Base-by-base conservation (phyloP, 805 yeast species). In the Martiniozyma abietophila region DNA sequence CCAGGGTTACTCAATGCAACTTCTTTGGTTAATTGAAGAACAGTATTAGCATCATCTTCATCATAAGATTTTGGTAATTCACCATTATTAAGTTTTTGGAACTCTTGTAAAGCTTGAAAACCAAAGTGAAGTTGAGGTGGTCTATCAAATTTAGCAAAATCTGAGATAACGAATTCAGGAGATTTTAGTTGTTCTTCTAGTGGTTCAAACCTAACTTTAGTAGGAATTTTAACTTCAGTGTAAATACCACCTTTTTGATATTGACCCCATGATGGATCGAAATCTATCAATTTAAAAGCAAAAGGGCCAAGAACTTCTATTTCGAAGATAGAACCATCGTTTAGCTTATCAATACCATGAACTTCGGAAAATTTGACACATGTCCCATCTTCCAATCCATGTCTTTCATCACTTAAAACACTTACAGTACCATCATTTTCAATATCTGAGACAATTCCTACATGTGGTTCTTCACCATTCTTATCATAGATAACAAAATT, bases 281-380 rank as follows among this genome's bases (percentile, higher is more conserved):
- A 64, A 36, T 74, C 69, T 39, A 89, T 74, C 23, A 54, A 34
- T 52, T 74, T 76, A 67, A 82, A 92, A 3, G 96, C 94, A 53
- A 73, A 86, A n/a, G 98, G 98, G 11, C 97, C 98, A 40, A 81
- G 66, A 2, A 86, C 96, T 51, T 76, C 80, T 34, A 92, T 73
- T 53, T 81, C 80, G 53, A 67, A 75, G 11, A 85, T 70, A 36
- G 69, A 61, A 5, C 89, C 94, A 46, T 76, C 77, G 54, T 88
- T 83, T 42, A 85, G 62, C 42, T 68, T 68, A 8, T 71, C 76
- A 52, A 85, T 65, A 25, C 97, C 97, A 51, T 77, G 72, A 24
- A 88, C 79, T 59, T 88, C 97, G 10, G 80, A 53, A 50, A 92
- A 86, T 56, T 80, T 82, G 36, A 92, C 95, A 52, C 62, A 81